Evolutionary conservation across 2,329 filamentous ascomycete species (phyloP).

Genomic region (Clarireedia hainanense): DNA sequence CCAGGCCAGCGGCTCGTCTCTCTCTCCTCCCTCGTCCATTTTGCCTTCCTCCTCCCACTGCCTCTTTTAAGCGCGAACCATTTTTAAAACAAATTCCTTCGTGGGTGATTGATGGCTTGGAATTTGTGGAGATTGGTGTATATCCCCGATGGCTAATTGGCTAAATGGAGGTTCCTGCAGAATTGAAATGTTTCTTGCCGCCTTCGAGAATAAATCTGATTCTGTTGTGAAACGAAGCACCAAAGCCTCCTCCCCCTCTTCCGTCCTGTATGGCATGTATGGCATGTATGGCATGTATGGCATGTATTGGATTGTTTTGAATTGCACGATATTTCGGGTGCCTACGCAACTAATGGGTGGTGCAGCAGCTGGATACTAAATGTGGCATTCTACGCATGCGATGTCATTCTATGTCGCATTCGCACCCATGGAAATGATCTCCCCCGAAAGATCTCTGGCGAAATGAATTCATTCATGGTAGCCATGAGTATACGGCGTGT

Average conservation of each 20-base stretch:
- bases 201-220: constrained; percentile 3
- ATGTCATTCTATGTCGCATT: neutral
- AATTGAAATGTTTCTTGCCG: neutral
- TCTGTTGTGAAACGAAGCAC: neutral
- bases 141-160: neutral
- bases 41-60: no score
- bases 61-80: constrained; percentile 3
- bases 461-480: neutral
- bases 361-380: neutral
- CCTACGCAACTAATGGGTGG: neutral
- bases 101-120: neutral
- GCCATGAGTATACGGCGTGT: constrained; percentile 7
- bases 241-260: neutral
- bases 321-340: no score
- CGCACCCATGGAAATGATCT: constrained; percentile 1
- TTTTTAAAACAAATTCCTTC: neutral
- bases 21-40: no score
- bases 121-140: constrained; percentile 4
- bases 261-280: neutral
- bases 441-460: neutral
- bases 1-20: constrained; percentile 5
- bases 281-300: no score
- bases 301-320: neutral
- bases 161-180: neutral
- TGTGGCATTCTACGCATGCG: neutral